phyloP scores from a whole-genome alignment of 352 stramenopile species.

The Nothophytophthora sp. region DNA sequence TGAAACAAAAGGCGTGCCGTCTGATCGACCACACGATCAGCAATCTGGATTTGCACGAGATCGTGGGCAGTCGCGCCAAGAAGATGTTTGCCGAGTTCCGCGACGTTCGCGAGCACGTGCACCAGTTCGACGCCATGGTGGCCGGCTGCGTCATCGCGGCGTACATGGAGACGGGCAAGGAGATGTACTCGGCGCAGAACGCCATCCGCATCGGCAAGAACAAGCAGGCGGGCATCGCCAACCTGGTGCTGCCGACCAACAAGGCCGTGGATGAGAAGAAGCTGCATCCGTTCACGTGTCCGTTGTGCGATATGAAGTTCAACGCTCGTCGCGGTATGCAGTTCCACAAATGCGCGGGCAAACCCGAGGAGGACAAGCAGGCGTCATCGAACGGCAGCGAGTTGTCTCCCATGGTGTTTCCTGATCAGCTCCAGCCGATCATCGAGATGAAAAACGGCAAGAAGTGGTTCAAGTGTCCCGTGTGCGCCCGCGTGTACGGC shows the following conservation, averaged over 20 bases:
- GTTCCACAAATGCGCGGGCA: slow-evolving; percentile 82
- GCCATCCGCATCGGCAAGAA: slow-evolving; percentile 63
- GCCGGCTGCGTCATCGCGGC: slow-evolving; percentile 87
- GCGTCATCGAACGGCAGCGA: slow-evolving; percentile 26
- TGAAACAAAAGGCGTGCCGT: slow-evolving; percentile 92
- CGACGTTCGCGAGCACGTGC: slow-evolving; percentile 95
- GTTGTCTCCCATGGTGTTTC: slow-evolving; percentile 69
- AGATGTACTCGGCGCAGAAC: slow-evolving; percentile 87
- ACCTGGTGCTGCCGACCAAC: slow-evolving; percentile 53
- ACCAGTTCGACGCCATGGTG: slow-evolving; percentile 94
- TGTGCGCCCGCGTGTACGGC: slow-evolving; percentile 78
- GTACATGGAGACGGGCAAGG: slow-evolving; percentile 86
- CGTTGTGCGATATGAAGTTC: slow-evolving; percentile 85
- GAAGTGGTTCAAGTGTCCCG: slow-evolving; percentile 86
- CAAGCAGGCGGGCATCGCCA: slow-evolving; percentile 51
- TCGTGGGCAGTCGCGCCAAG: slow-evolving; percentile 93
- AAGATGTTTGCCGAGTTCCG: slow-evolving; percentile 97
- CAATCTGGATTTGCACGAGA: slow-evolving; percentile 95
- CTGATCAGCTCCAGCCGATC: slow-evolving; percentile 63
- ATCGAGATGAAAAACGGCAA: slow-evolving; percentile 80
- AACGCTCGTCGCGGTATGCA: slow-evolving; percentile 83
- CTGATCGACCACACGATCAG: slow-evolving; percentile 93
- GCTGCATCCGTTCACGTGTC: slow-evolving; percentile 82
- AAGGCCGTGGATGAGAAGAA: slow-evolving; percentile 90
- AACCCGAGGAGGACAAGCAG: slow-evolving; percentile 35